Conservation (phyloP, 345 rosid species). For the Toxicodendron radicans region DNA sequence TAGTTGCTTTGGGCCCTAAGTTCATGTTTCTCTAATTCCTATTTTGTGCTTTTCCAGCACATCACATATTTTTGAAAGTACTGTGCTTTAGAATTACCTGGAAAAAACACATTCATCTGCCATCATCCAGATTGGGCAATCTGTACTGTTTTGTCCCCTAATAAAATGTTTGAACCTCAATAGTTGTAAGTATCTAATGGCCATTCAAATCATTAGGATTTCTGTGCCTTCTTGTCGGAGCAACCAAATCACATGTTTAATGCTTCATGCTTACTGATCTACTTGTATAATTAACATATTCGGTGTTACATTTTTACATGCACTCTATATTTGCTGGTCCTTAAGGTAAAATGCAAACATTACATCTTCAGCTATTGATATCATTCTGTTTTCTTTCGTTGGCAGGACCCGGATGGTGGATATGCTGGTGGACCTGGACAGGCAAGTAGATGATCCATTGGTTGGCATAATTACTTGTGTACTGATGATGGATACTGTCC, state of each 20-base stretch:
- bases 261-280: constrained; percentile 5
- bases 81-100: neutral
- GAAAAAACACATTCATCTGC: neutral
- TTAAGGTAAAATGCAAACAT: neutral
- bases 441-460: constrained; percentile 49
- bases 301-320: neutral
- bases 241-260: constrained; percentile 1
- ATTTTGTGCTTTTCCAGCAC: neutral
- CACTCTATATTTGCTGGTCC: neutral
- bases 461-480: constrained; percentile 6
- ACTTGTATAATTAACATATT: neutral
- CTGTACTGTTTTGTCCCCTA: neutral
- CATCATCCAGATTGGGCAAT: neutral
- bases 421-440: constrained; percentile 99
- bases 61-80: too few relatives aligned
- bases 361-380: neutral
- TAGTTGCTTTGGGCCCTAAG: too few relatives aligned
- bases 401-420: constrained; percentile 86
- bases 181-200: neutral
- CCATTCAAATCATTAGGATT: neutral
- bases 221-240: neutral
- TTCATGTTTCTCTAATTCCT: neutral
- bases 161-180: neutral
- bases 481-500: neutral
- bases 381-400: neutral